Evolutionary conservation across 75 land plant genomes (phyloP).

Genomic region (Ceratopteris richardii): DNA sequence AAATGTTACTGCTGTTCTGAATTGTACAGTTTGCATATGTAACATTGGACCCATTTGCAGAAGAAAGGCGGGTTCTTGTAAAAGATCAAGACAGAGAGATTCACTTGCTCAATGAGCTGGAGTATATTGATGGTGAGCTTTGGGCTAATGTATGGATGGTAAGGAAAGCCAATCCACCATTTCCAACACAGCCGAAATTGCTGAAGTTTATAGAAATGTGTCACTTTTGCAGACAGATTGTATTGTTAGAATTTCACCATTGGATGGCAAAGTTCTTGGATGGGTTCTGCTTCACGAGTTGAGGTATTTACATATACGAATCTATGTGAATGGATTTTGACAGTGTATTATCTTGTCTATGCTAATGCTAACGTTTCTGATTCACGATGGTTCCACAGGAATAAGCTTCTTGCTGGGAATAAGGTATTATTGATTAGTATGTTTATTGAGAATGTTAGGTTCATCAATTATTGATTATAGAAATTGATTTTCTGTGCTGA

Average conservation of each 20-base stretch:
- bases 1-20: too few relatives aligned
- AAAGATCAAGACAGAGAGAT: slow-evolving; percentile 58
- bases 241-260: slow-evolving; percentile 83
- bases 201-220: too few relatives aligned
- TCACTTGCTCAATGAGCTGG: slow-evolving; percentile 70
- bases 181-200: too few relatives aligned
- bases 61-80: slow-evolving; percentile 31
- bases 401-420: slow-evolving; percentile 7
- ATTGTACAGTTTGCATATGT: too few relatives aligned
- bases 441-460: too few relatives aligned
- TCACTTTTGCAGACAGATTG: slow-evolving; percentile 66
- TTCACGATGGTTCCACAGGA: slow-evolving; percentile 1
- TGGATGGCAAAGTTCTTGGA: slow-evolving; percentile 68
- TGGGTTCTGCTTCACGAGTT: slow-evolving; percentile 75
- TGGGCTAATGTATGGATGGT: slow-evolving; percentile 98
- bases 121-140: slow-evolving; percentile 74
- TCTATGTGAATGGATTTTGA: too few relatives aligned
- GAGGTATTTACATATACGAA: slow-evolving; percentile 34
- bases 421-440: slow-evolving; percentile 1
- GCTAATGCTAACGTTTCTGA: too few relatives aligned
- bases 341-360: too few relatives aligned
- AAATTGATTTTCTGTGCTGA: too few relatives aligned
- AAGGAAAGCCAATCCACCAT: background rate
- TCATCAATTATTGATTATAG: too few relatives aligned
- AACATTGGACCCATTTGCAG: too few relatives aligned